Base-by-base conservation (phyloP, 306 rosid genomes). In the Aeschynomene evenia region DNA sequence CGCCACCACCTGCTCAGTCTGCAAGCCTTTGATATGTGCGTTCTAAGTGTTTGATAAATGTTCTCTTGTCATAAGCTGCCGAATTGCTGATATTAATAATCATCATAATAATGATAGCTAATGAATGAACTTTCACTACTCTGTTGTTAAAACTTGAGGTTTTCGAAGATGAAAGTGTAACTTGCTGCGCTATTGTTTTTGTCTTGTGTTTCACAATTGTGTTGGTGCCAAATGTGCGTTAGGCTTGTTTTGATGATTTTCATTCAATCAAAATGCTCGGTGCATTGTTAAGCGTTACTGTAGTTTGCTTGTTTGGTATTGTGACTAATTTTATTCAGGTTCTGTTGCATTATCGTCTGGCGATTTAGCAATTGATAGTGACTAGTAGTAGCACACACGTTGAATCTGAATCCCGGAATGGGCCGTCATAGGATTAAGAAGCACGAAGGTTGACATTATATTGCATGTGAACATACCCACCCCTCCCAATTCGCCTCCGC, bases 1-100 rank as follows among this genome's bases (percentile, higher is more conserved):
- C 85, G 19, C 55, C 76, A 6, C 79, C 81, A 0, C 79, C 83
- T 31, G n/a, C 83, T 49, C 77, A 68, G 21, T 39, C 90, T 43
- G 85, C 95, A 0, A 88, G 81, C 70, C 97, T 90, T 53, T 90
- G 86, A 89, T 59, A 12, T 7, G 20, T 1, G 20, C 51, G 0
- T 36, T 56, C 36, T 28, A 20, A n/a, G 33, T 67, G 31, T 23
- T 56, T 15, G 2, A 31, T 76, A 9, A 51, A 15, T 50, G 15
- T 14, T 31, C 24, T 20, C 51, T 6, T 9, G 6, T 75, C 8
- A 19, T 53, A 20, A n/a, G n/a, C n/a, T n/a, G n/a, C n/a, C n/a
- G n/a, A n/a, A n/a, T n/a, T 2, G 48, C 39, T 59, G 4, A 37
- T 37, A 9, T 3, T 37, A 34, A 6, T 9, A 37, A 18, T n/a